Base-by-base conservation (phyloP, 352 stramenopile species). In the Phytophthora uliginosa region DNA sequence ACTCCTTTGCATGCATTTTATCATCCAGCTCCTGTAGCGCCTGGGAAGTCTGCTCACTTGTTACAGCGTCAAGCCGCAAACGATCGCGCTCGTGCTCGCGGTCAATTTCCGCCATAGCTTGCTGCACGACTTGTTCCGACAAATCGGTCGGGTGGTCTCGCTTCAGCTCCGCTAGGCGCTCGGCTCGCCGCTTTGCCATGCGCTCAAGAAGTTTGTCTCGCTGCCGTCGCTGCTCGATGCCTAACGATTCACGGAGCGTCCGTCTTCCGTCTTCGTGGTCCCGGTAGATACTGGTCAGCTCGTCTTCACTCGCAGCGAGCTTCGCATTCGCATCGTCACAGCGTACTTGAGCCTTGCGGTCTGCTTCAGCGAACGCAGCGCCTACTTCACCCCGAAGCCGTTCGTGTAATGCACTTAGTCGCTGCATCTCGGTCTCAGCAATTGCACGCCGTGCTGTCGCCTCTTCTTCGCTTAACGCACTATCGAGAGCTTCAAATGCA, bases 131-230 rank as follows among this genome's bases (percentile, higher is more conserved):
- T 58, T 62, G 48, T 26, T 77, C 59, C 1, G 60, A 26, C 3
- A 63, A 10, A 59, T 52, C 45, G 10, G 53, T 64, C 28, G 38
- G n/a, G 17, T 69, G 38, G 3, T 66, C 53, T 57, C 31, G 51
- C 24, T 76, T 71, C 26, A 77, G 18, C 9, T 76, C 68, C 0
- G 38, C 52, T 40, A 74, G 53, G 31, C 57, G 42, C 33, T 72
- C 69, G 0, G 52, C 55, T 31, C 74, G 62, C 17, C 69, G 58
- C 34, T 62, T 78, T 7, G 63, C 71, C 26, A 73, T 66, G 2
- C 74, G 59, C 26, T 82, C 79, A 15, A 74, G 28, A 17, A 86
- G 42, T 56, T 84, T 86, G 40, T 81, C 71, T 63, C 76, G 69
- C n/a, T 84, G 79, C 12, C 76, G 69, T 24, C 61, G 53, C 7